Percentiles rank a stretch among this genome's conserved stretches.
Evolutionary conservation across 2,329 filamentous ascomycete genomes (phyloP).

Genomic region (Aspergillus persii): DNA sequence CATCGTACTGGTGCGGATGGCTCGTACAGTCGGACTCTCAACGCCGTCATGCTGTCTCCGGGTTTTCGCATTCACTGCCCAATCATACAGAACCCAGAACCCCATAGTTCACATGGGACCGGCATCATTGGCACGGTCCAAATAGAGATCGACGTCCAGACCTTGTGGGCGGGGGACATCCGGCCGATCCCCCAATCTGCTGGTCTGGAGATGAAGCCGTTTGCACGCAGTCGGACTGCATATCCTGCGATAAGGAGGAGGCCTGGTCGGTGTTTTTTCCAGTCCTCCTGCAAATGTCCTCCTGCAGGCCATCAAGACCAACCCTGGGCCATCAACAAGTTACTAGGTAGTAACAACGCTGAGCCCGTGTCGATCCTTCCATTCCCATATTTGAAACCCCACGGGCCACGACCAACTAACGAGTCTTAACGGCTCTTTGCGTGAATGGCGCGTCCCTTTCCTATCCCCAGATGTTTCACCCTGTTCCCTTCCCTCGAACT

Average conservation of each 20-base stretch:
- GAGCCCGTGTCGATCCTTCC: neutral
- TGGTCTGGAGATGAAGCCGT: neutral
- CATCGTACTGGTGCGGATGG: neutral
- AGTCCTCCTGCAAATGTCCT: too few species aligned
- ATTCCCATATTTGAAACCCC: neutral
- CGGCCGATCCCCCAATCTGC: neutral
- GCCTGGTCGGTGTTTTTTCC: too few species aligned
- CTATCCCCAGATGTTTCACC: neutral
- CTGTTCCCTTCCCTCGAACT: neutral
- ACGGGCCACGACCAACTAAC: neutral
- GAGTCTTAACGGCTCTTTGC: neutral
- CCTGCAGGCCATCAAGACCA: neutral
- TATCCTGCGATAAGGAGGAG: neutral
- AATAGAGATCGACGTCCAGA: neutral
- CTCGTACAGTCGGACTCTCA: too few species aligned
- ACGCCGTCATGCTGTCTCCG: too few species aligned
- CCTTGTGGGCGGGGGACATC: neutral
- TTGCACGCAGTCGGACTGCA: neutral
- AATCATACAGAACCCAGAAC: neutral
- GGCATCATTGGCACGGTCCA: neutral
- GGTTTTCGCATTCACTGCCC: too few species aligned
- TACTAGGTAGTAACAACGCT: neutral
- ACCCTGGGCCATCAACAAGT: neutral
- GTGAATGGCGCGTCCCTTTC: neutral
- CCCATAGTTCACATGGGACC: neutral